These are phyloP conservation scores for Pelargonium australe DNA, from an alignment of 441 rosid genomes.

Conservation along the genomic window DNA sequence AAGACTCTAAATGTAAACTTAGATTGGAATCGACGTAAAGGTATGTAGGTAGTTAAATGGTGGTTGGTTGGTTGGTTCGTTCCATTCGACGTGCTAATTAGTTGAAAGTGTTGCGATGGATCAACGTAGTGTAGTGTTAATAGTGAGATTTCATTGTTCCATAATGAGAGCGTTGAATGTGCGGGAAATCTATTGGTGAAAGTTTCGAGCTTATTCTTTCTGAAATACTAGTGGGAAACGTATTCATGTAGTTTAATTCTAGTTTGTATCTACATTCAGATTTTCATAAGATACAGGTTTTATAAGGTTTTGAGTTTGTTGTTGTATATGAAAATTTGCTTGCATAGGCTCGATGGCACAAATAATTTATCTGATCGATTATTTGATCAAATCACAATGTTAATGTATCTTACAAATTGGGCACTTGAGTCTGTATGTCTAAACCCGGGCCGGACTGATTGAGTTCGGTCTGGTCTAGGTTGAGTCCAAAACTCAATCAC, in stretches of 20 bases:
- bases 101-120: background rate
- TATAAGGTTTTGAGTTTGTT: no score
- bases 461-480: no score
- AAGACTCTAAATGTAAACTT: slow-evolving; percentile 1
- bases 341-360: no score
- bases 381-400: no score
- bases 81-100: background rate
- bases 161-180: background rate
- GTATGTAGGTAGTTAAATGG: background rate
- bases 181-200: background rate
- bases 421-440: no score
- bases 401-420: no score
- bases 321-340: no score
- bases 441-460: no score
- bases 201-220: background rate
- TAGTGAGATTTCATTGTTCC: no score
- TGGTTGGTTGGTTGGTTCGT: background rate
- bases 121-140: background rate
- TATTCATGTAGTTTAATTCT: slow-evolving; percentile 1
- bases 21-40: background rate
- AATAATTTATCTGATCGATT: no score
- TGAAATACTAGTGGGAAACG: background rate
- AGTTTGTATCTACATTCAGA: background rate
- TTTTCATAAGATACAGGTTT: no score
- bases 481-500: no score